A percentile compares a stretch with the other conserved stretches of the same genome.
These are phyloP conservation scores for Chrysosporium queenslandicum DNA, from an alignment of 2,329 filamentous ascomycete genomes.

Conservation along the genomic window DNA sequence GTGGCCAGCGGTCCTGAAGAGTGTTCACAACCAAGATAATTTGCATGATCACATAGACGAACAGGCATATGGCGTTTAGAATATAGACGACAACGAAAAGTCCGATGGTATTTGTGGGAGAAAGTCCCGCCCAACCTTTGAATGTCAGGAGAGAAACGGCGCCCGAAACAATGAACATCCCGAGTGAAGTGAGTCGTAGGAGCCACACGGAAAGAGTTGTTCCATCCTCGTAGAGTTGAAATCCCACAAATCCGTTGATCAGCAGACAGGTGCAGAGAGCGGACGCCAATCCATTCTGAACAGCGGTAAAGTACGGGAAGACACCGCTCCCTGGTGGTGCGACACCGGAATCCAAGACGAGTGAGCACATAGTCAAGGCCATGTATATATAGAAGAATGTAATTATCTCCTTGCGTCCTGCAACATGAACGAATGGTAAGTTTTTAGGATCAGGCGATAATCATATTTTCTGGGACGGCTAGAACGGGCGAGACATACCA, in stretches of 20 bases:
- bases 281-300: conserved; percentile 74
- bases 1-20: conserved; percentile 86
- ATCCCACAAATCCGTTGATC: conserved; percentile 96
- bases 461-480: no score
- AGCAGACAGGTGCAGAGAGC: conserved; percentile 80
- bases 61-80: conserved; percentile 74
- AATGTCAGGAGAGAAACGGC: conserved; percentile 85
- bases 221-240: conserved; percentile 95
- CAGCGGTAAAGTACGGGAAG: conserved; percentile 84
- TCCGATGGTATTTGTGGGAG: conserved; percentile 74
- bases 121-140: conserved; percentile 77
- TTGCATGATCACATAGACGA: conserved; percentile 80
- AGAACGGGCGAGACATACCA: conserved; percentile 47
- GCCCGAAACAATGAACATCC: conserved; percentile 78
- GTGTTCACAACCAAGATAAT: conserved; percentile 80
- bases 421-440: conserved; percentile 1
- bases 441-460: conserved; percentile 6
- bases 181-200: conserved; percentile 63
- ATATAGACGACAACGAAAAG: conserved; percentile 89
- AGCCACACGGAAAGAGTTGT: conserved; percentile 91
- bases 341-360: conserved; percentile 86
- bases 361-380: conserved; percentile 74
- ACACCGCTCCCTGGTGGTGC: conserved; percentile 69
- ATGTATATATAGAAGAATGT: conserved; percentile 98
- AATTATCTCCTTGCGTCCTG: conserved; percentile 60